Percentiles rank a stretch among this genome's conserved stretches.
These are phyloP conservation scores for Zoysia japonica DNA, from an alignment of 176 grass and related monocot species.

Conservation along the genomic window DNA sequence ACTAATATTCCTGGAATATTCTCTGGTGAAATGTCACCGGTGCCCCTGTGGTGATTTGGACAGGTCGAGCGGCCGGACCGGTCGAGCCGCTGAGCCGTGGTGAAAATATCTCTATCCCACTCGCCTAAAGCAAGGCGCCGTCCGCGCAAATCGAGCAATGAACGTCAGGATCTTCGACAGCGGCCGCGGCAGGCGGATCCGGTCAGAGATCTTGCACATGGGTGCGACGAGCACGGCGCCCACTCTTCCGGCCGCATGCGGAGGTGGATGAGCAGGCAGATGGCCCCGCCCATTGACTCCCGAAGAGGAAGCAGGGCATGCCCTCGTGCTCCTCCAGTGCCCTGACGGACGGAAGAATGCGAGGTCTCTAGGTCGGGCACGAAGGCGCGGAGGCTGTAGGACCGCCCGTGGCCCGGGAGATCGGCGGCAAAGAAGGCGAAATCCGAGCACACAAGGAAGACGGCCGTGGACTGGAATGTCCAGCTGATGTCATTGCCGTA, in stretches of 20 bases:
- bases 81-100: too few species aligned
- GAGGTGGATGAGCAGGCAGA: constrained; percentile 85
- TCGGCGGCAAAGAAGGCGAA: constrained; percentile 84
- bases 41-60: too few species aligned
- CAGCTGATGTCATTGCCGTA: constrained; percentile 92
- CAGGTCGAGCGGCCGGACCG: too few species aligned
- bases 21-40: too few species aligned
- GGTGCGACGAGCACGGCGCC: constrained; percentile 83
- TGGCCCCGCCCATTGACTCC: constrained; percentile 84
- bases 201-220: constrained; percentile 88
- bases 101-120: too few species aligned
- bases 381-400: constrained; percentile 72
- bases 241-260: constrained; percentile 42
- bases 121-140: constrained; percentile 33
- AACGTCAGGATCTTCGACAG: constrained; percentile 69
- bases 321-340: constrained; percentile 26
- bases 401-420: constrained; percentile 83
- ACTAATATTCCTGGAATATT: too few species aligned
- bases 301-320: constrained; percentile 67
- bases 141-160: constrained; percentile 60
- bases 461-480: constrained; percentile 77
- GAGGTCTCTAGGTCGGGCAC: constrained; percentile 60
- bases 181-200: constrained; percentile 67
- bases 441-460: constrained; percentile 71
- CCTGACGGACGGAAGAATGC: constrained; percentile 61